Base-by-base conservation (phyloP, 768 basidiomycete species). In the Kwoniella newhampshirensis region DNA sequence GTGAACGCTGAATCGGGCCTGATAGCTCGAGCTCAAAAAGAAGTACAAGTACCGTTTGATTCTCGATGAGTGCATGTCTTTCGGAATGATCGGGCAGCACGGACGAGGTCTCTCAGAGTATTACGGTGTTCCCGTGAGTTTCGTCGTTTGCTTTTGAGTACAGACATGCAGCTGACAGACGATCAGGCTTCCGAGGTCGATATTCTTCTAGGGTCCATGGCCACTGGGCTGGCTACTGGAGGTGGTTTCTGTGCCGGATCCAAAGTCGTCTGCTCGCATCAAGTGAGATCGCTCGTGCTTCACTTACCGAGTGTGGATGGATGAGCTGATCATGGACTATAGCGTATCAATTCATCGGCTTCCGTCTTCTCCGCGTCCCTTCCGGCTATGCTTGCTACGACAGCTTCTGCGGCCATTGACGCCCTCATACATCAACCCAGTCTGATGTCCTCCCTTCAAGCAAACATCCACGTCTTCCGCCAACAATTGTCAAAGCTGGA, bases 171-270 rank as follows among this genome's bases (percentile, higher is more conserved):
- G 13, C 1, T 21, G 23, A 23, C 17, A 30, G 50, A 17, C 32
- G n/a, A 40, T 1, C 53, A 91, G 88, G 89, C 91, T 0, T 78
- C 83, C 6, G 89, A 92, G 68, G 86, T 98, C 15, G 96, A 99
- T 77, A 91, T 98, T 82, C 81, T 97, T n/a, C 80, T 94, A 1
- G 94, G 92, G 2, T 93, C 90, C 23, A 82, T 90, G 58, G 87
- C 92, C 0, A 91, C 82, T 35, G 87, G 88, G 13, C 82, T 98
- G 18, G 84, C 84, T 57, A 84, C 93, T 0, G 81, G 82, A 1
- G 96, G 94, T 45, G 96, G 96, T 1, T 99, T 98, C 82, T 98
- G 94, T 69, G 91, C 91, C 2, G 96, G 96, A 23, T 87, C 88
- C 1, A 77, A 78, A 17, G 82, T 84, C 37, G 88, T 96, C 27